Evolutionary conservation across 2,329 filamentous ascomycete species (phyloP), one percentile per base, ranked within the genome.

Genomic region (Penicillium aurantiogriseum): DNA sequence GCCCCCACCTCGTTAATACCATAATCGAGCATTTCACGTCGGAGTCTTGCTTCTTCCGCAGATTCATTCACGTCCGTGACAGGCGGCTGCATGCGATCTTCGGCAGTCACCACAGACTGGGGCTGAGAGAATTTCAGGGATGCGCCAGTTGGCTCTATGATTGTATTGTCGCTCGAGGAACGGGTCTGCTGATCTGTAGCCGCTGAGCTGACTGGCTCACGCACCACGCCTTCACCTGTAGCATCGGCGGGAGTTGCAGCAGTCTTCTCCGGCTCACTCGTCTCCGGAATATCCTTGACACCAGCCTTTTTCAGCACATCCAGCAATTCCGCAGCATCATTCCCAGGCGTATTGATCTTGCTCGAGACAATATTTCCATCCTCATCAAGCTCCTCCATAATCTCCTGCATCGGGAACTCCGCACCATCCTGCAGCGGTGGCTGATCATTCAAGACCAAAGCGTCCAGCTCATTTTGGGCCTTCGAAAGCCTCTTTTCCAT

Each of bases 11-110:
- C 93, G 44, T 88, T 88, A 74, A 96, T 79, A 60, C 90, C 88
- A 70, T 97, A 99, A 61, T 90, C 83, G 8, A 97, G 81, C 92
- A 99, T 97, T 69, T 97, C 88, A 56, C 88, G 85, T 6, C 94
- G 87, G 25, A 96, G 75, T 33, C 83, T 83, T 4, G 91, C 89
- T 61, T 97, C 93, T 63, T 96, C 92, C 13, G 84, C 80, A 0
- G 88, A 85, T 67, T 99, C 94, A 51, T 89, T 83, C 1, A 87
- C 82, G 2, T 91, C 89, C 15, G 89, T 82, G 13, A 91, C 77
- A 1, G 86, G 80, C 7, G 57, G 59, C 45, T 72, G 68, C 40
- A 66, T 56, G 31, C 64, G 62, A 31, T 65, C 57, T 36, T 69
- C 64, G 10, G 53, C 49, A 23, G 64, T 60, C 31, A 64, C 59